Conservation (phyloP, 73 alveolate genomes). For the Tetrahymena elliotti region DNA sequence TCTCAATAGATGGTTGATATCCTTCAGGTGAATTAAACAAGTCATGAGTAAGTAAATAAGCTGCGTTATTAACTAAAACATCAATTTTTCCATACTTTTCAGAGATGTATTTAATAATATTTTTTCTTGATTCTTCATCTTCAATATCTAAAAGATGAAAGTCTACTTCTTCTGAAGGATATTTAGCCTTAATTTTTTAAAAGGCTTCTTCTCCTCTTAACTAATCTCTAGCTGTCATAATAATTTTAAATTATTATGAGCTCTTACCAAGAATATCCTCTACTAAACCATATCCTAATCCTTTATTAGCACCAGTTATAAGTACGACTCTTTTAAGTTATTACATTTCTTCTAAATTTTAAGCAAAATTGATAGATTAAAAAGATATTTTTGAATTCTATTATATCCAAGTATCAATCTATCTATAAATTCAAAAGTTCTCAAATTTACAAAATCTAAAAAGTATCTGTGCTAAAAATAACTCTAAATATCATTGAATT, state of each 20-base stretch:
- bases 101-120: conserved; percentile 12
- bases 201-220: conserved; percentile 14
- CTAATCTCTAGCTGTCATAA: conserved; percentile 37
- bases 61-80: conserved; percentile 54
- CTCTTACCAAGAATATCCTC: conserved; percentile 15
- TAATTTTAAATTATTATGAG: neutral
- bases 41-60: neutral
- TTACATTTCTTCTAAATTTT: neutral
- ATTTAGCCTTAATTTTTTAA: neutral
- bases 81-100: conserved; percentile 27
- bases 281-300: conserved; percentile 39
- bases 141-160: conserved; percentile 33
- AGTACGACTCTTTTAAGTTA: conserved; percentile 15
- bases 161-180: conserved; percentile 11
- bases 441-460: no score
- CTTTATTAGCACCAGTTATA: conserved; percentile 58
- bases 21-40: conserved; percentile 7
- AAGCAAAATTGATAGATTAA: neutral
- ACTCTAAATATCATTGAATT: no score
- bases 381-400: neutral
- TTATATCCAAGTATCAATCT: no score
- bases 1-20: neutral
- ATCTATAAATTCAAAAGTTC: no score
- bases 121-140: neutral
- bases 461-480: no score